Evolutionary conservation across 305 asterid species (phyloP).

Genomic region (Caryopteris hybrid): DNA sequence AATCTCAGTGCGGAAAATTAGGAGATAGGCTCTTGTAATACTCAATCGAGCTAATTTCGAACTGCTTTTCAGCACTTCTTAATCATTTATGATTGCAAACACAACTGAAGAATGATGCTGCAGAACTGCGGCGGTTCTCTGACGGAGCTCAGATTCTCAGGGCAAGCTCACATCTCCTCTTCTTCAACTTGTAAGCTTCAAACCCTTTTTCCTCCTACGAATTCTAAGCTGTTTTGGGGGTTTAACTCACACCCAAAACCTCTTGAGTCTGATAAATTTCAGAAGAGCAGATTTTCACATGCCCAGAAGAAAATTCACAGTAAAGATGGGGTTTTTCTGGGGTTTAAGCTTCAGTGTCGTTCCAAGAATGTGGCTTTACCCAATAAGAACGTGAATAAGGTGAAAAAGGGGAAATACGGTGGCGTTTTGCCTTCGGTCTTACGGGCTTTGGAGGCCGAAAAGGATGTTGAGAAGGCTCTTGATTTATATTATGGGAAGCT

Average conservation of each 20-base stretch:
- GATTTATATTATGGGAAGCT: constrained; percentile 55
- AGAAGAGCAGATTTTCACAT: constrained; percentile 13
- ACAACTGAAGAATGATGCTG: constrained; percentile 12
- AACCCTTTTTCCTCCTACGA: constrained; percentile 26
- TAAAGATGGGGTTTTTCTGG: constrained; percentile 30
- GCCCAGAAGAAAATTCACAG: constrained; percentile 26
- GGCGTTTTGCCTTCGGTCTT: constrained; percentile 69
- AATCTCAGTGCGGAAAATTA: no score
- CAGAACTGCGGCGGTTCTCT: constrained; percentile 23
- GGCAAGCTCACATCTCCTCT: constrained; percentile 22
- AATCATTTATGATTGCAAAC: not conserved
- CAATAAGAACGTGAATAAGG: constrained; percentile 33
- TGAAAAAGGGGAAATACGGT: constrained; percentile 52
- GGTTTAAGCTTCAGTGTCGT: constrained; percentile 48
- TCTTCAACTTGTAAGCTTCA: constrained; percentile 49
- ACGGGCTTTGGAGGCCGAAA: constrained; percentile 49
- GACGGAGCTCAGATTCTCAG: constrained; percentile 25
- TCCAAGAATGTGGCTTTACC: constrained; percentile 44
- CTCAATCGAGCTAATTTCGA: not conserved
- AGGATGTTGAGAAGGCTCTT: constrained; percentile 58
- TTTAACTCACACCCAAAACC: constrained; percentile 25
- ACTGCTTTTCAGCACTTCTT: not conserved
- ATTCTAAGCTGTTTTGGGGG: constrained; percentile 39
- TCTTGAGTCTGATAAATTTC: constrained; percentile 11
- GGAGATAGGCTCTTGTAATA: no score